Base-by-base conservation (phyloP, 1,139 yeast species). In the Maudiozyma humilis region DNA sequence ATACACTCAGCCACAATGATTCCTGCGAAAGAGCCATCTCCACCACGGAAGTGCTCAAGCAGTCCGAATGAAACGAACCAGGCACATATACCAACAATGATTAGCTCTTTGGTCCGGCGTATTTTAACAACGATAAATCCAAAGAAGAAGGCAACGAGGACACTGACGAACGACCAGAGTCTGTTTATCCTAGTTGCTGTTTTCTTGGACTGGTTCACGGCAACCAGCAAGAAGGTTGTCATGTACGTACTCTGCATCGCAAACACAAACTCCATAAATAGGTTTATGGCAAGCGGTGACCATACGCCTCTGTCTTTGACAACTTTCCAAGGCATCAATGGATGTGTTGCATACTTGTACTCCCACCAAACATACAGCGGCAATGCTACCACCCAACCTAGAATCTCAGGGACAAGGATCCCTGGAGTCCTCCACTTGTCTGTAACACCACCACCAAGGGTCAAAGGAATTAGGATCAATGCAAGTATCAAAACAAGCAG, bases 161-260 rank as follows among this genome's bases (percentile, higher is more conserved):
- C 82, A 2, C 83, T 75, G 19, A 77, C 82, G 53, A 81, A 80
- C 10, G 83, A 76, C 60, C 77, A 79, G 43, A 80, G 64, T 2
- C 79, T 71, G 3, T 76, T 67, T 54, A 81, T 79, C 60, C 86
- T 70, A 13, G 80, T 74, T 14, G 87, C 85, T 10, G 84, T 75
- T 47, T 67, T 68, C 45, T 68, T 59, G 15, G 79, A 66, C 45
- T 76, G 75, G 53, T 75, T 67, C 62, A 79, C 73, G 10, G 79
- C 79, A 30, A 78, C 85, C 38, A 72, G 54, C 47, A 81, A 65
- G 23, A 79, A 79, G 0, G 85, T 72, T 60, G 73, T 79, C 70
- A 81, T 66, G 59, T 66, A 81, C 51, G 77, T 82, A 55, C 79
- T 79, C 49, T 80, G 84, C 79, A 79, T 74, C 62, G 73, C 72